These are phyloP conservation scores for Fraxinus dipetala DNA, from an alignment of 305 asterid species.

Conservation along the genomic window DNA sequence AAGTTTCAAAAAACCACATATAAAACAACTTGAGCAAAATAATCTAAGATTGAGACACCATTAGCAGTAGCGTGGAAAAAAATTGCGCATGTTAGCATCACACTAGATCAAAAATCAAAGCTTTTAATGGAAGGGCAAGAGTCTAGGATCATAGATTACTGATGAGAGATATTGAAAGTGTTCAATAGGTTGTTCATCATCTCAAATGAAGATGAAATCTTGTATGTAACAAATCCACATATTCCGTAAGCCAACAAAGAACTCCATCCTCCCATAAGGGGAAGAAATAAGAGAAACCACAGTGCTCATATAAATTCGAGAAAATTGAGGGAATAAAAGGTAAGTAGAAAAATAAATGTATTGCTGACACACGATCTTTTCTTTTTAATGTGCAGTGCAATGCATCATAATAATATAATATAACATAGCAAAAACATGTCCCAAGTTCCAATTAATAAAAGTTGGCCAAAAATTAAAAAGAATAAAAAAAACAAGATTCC, in stretches of 20 bases:
- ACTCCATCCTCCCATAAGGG: not conserved
- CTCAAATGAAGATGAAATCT: constrained; percentile 12
- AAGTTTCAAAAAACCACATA: not conserved
- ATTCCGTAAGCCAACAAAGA: not conserved
- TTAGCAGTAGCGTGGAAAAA: not conserved
- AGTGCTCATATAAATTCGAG: constrained; percentile 2
- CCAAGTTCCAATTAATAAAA: constrained; percentile 7
- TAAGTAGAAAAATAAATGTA: not conserved
- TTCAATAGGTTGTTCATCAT: not conserved
- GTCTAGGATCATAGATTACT: not conserved
- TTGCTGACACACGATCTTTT: not conserved
- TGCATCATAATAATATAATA: constrained; percentile 2
- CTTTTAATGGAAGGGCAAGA: not conserved
- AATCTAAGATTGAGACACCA: not conserved
- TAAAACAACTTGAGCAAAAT: not conserved
- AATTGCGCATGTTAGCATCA: not conserved
- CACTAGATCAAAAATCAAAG: not conserved
- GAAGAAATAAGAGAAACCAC: constrained; percentile 7
- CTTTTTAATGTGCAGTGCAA: not conserved
- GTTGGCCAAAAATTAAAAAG: constrained; percentile 6
- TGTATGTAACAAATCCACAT: not conserved
- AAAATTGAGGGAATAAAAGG: not conserved
- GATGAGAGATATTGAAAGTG: not conserved
- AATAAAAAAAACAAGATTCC: not conserved
- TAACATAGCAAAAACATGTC: not conserved